Base-by-base conservation (phyloP, 768 basidiomycete species). In the Cystobasidium onofrii region DNA sequence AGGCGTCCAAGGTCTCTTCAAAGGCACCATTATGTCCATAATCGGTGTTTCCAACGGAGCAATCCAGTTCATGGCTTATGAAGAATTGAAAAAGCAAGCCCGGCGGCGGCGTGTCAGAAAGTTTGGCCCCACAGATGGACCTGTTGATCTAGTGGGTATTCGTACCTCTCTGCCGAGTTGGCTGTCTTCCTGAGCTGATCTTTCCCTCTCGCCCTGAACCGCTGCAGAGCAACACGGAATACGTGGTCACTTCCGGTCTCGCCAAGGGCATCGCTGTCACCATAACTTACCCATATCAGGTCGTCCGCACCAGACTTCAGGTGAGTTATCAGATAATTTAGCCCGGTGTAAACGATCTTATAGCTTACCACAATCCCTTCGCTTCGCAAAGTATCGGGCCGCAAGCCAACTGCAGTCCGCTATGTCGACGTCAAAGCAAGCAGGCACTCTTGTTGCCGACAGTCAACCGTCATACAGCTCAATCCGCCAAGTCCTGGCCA, bases 211-310 rank as follows among this genome's bases (percentile, higher is more conserved):
- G 57, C 33, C 20, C 41, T 71, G 25, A 54, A 23, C n/a, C 10
- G 9, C 1, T 34, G 0, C 78, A 97, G 95, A 90, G 91, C 20
- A 98, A 98, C 79, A 84, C 87, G 36, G 85, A 92, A 36, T 98
- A 98, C 82, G 91, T 92, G 9, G 75, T 90, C 44, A 95, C 97
- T 86, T 95, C 92, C 0, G 95, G 91, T 23, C 85, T 86, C 27
- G 93, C 92, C 76, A 98, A 98, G 81, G 82, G 96, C 4, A 85
- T 86, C 25, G 92, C 96, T 0, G 86, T 98, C 50, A 82, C 86
- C 4, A 76, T 88, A 25, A 99, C 96, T 39, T 99, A 99, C 81
- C 96, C 96, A 9, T 98, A 98, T 81, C 96, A 99, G 83, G 96
- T 99, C 54, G 85, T 99, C 50, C 87, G 95, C 67, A 93, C 95